Percentiles rank a stretch among this genome's conserved stretches.
Evolutionary conservation across 768 basidiomycete species (phyloP).

Genomic region (Lyophyllum decastes): DNA sequence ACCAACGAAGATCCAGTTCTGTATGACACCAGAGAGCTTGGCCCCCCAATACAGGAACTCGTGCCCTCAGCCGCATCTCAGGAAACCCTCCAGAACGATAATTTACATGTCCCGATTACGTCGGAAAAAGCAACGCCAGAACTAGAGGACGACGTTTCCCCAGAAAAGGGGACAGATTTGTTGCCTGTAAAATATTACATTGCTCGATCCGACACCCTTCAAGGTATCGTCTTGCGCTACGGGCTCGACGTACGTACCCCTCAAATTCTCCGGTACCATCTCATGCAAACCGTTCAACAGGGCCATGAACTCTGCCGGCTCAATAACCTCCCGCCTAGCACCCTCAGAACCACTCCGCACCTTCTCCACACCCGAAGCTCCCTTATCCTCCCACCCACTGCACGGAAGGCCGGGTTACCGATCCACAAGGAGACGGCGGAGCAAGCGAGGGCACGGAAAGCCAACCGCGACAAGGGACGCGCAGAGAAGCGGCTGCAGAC

Average conservation of each 20-base stretch:
- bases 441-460: conserved; percentile 38
- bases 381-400: conserved; percentile 53
- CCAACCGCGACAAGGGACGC: conserved; percentile 47
- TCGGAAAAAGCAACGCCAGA: not conserved
- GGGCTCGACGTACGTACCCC: conserved; percentile 57
- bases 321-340: conserved; percentile 66
- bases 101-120: not conserved
- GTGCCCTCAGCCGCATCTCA: not conserved
- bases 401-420: conserved; percentile 25
- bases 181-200: conserved; percentile 51
- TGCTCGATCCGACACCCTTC: conserved; percentile 56
- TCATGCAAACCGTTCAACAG: conserved; percentile 28
- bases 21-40: not conserved
- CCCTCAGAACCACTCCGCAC: conserved; percentile 71
- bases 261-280: not conserved
- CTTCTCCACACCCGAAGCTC: conserved; percentile 68
- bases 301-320: conserved; percentile 61
- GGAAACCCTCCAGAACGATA: not conserved
- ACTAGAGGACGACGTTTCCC: not conserved
- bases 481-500: conserved; percentile 64
- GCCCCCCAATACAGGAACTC: not conserved
- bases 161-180: not conserved
- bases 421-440: conserved; percentile 20
- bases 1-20: conserved; percentile 7
- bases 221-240: conserved; percentile 63